Evolutionary conservation across 345 rosid genomes (phyloP), one percentile per base, ranked within the genome.

Genomic region (Dipteronia dyeriana): DNA sequence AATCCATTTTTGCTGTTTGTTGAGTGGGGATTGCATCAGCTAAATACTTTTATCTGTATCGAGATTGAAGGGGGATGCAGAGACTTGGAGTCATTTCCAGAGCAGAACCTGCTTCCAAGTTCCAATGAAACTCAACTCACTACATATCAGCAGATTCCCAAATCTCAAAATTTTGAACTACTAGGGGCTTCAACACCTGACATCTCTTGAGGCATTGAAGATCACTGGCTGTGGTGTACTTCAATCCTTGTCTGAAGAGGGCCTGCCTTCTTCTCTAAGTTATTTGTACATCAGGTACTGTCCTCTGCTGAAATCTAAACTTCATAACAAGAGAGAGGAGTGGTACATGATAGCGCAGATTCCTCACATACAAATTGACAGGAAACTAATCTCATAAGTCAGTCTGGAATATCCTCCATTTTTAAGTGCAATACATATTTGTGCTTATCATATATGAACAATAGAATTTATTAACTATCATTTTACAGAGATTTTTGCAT

Each of bases 31-130:
- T 9, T 85, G 12, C 53, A 77, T 11, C 66, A 71, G 51, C 77
- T 85, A 4, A 70, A 75, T 3, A 73, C 38, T 34, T 34, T 82
- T 22, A 78, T 49, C 20, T 70, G 75, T 51, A 47, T 86, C 7
- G 82, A 86, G 71, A 79, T 86, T 49, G 84, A 81, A 67, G 88
- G 84, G 39, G 80, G 76, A 13, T 65, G 65, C 61, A 29, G 47
- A 2, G 78, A 74, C 23, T 29, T 75, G 9, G 83, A 77, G 34
- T 83, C 83, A 77, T 84, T 86, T 75, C 85, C 85, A 0, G 80
- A 81, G 0, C 80, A 81, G 74, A 77, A 78, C 60, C 72, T 86
- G 51, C 61, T 83, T 20, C 88, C 86, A 26, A 66, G 56, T 83
- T 20, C 88, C 86, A 26, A 66, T 20, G 25, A 47, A 75, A 3